Evolutionary conservation across 129 eudicot genomes (phyloP), one percentile per base, ranked within the genome.

Genomic region (Tagetes erecta): DNA sequence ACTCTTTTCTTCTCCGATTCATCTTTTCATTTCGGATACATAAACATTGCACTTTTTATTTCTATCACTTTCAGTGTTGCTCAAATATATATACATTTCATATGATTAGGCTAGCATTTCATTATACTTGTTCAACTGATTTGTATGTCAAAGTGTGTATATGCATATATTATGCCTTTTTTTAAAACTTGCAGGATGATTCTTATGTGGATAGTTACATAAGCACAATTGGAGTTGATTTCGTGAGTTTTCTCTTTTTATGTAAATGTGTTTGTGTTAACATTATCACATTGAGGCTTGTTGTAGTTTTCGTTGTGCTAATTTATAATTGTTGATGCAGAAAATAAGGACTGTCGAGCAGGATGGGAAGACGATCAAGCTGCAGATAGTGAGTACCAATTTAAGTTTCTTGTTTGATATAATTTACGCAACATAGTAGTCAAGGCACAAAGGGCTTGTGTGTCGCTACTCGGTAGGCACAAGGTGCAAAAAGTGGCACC

Each of bases 221-320:
- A 75, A 92, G 98, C 87, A 92, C 98, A 77, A 92, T 92, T 68
- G 98, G 98, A 77, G 98, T 92, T 81, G 98, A 92, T 83, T 92
- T 92, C 63, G 98, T 92, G 67, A 92, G 95, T 85, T 6, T 41
- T 67, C 41, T 73, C 47, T 73, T 65, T 42, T 46, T 14, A 5
- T 35, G 10, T 59, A 55, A 9, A 40, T 20, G 39, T 47, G 65
- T 8, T 27, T 51, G 33, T 62, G 47, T 5, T 56, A 6, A n/a
- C 20, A 42, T 81, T 33, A 55, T 70, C 34, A 41, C 39, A 38
- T 49, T 45, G 14, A 1, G 31, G 44, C 13, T 80, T 67, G 14
- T 58, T 72, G 72, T 55, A 20, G 37, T 57, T 41, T 56, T 8
- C 42, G 41, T 30, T 6, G 1, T 65, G 73, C 75, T 83, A 37